phyloP scores from a whole-genome alignment of 495 filamentous ascomycete genomes.

The Podospora pseudopauciseta region DNA sequence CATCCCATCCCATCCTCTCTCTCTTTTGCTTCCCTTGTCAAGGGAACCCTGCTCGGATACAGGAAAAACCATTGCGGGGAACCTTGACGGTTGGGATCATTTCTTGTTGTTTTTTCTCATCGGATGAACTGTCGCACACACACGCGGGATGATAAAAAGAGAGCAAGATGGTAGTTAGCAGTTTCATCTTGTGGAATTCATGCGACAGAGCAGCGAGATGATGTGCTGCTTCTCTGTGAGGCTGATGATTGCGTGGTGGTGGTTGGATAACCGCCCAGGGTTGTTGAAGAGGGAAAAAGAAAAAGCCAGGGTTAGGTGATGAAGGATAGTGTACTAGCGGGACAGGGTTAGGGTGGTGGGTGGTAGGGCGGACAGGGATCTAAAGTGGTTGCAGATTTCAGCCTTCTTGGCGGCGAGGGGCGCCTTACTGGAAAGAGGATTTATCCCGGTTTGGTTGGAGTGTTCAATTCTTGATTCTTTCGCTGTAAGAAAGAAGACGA shows the following conservation, averaged over 20 bases:
- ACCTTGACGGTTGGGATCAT: background rate
- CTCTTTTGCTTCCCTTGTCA: background rate
- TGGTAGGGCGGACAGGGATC: constrained; percentile 11
- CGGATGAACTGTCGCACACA: too few relatives aligned
- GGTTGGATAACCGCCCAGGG: background rate
- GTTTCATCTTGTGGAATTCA: background rate
- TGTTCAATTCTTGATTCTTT: too few relatives aligned
- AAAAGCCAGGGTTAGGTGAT: background rate
- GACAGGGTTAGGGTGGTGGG: background rate
- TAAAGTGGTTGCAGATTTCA: constrained; percentile 18
- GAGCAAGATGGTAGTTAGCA: background rate
- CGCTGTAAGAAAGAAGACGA: background rate
- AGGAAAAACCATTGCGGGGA: background rate
- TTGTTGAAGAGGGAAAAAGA: background rate
- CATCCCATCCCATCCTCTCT: background rate
- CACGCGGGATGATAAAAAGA: background rate
- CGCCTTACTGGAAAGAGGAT: background rate
- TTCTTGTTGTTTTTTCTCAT: background rate
- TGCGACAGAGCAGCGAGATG: background rate
- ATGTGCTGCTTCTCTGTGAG: background rate
- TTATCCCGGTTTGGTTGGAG: background rate
- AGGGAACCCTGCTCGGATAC: background rate
- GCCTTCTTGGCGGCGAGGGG: background rate
- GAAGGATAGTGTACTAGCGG: too few relatives aligned
- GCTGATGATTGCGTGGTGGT: background rate